phyloP scores from a whole-genome alignment of 148 eudicot species.

The Vaccinium darrowii region DNA sequence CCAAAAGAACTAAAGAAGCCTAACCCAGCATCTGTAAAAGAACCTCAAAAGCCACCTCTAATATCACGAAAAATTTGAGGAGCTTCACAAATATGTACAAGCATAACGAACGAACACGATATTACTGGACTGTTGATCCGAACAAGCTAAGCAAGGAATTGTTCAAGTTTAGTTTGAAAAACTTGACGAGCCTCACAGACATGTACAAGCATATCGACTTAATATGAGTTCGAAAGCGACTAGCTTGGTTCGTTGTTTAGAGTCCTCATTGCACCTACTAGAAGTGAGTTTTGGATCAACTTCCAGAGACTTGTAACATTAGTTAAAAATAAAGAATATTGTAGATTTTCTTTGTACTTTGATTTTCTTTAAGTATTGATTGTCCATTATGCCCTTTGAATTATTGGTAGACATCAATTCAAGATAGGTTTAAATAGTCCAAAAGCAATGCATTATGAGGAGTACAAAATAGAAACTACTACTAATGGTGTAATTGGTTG shows the following conservation, averaged over 20 bases:
- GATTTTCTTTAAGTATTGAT: neutral
- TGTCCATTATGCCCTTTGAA: neutral
- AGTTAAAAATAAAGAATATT: neutral
- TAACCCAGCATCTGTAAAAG: neutral
- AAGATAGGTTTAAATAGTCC: neutral
- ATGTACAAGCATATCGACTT: neutral
- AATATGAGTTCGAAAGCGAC: neutral
- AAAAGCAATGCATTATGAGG: neutral
- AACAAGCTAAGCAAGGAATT: neutral
- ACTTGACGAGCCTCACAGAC: neutral
- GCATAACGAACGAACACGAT: no score
- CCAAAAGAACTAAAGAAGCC: neutral
- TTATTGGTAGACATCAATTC: slow-evolving; percentile 12
- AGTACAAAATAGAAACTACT: neutral
- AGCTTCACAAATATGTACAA: no score
- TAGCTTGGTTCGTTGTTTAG: neutral
- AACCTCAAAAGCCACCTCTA: neutral
- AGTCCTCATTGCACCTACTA: neutral
- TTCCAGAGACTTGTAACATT: neutral
- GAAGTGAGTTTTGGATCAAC: neutral
- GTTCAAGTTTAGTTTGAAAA: neutral
- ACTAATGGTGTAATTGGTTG: neutral
- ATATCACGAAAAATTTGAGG: no score
- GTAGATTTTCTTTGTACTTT: neutral
- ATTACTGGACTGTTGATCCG: neutral